Conservation (phyloP, 23 red algal species). For the Chondrus crispus region DNA sequence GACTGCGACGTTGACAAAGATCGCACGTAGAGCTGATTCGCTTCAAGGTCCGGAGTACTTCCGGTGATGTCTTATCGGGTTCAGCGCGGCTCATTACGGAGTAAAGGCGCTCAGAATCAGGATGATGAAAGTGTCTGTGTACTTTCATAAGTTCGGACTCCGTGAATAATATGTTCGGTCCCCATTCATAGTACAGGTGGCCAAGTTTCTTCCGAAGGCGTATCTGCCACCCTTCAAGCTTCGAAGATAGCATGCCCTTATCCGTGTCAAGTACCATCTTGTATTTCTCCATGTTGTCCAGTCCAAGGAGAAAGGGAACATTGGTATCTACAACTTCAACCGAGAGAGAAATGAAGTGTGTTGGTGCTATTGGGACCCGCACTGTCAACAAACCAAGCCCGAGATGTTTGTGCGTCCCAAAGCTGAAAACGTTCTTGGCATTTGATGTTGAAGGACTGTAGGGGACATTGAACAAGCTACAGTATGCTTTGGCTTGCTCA, state of each 20-base stretch:
- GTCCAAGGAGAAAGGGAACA: constrained; percentile 4
- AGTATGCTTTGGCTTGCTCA: not conserved
- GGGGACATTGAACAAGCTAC: not conserved
- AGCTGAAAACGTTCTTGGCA: not conserved
- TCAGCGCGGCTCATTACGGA: not conserved
- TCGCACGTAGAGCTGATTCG: not conserved
- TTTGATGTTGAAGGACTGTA: too few relatives aligned
- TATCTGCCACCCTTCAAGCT: not conserved
- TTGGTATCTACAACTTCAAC: not conserved
- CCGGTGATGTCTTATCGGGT: not conserved
- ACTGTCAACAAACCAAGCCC: not conserved
- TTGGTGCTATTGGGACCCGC: not conserved
- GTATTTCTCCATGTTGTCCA: not conserved
- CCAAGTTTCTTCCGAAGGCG: not conserved
- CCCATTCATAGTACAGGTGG: not conserved
- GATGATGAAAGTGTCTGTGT: constrained; percentile 32
- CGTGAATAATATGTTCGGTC: not conserved
- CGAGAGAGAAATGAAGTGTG: not conserved
- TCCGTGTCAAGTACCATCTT: not conserved
- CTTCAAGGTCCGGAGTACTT: not conserved
- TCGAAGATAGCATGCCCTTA: not conserved
- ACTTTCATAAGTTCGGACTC: not conserved
- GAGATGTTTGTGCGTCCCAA: not conserved
- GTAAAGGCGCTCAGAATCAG: not conserved
- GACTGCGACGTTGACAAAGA: not conserved